Evolutionary conservation across 2,329 filamentous ascomycete genomes (phyloP).

Genomic region (Dothistroma pini): DNA sequence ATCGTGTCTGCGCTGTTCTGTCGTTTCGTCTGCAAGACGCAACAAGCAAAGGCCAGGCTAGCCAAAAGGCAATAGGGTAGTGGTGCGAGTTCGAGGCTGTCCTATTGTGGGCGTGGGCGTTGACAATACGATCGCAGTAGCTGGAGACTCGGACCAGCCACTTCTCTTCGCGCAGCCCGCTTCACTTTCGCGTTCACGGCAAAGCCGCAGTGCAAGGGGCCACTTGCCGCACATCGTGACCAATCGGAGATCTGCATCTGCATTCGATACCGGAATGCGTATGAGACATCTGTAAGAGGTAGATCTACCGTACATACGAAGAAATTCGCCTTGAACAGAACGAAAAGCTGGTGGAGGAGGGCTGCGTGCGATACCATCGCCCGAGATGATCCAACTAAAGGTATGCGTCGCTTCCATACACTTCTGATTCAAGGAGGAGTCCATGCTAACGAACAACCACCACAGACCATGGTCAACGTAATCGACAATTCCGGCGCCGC

Average conservation of each 20-base stretch:
- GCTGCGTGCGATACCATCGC: background rate
- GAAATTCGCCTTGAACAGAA: background rate
- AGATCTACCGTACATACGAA: background rate
- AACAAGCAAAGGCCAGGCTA: background rate
- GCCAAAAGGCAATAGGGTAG: background rate
- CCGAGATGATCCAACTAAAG: conserved; percentile 71
- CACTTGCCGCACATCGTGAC: background rate
- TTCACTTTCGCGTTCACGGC: background rate
- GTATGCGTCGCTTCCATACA: conserved; percentile 18
- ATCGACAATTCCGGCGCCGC: conserved; percentile 99
- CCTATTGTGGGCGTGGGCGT: background rate
- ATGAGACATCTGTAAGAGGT: background rate
- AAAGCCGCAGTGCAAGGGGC: background rate
- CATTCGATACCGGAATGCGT: background rate
- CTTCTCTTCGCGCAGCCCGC: background rate
- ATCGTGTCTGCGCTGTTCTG: background rate
- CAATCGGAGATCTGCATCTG: background rate
- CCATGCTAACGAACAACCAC: background rate
- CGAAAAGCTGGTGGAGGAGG: background rate
- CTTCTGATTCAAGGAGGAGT: background rate
- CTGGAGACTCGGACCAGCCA: background rate
- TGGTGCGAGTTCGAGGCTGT: background rate
- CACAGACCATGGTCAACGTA: conserved; percentile 95
- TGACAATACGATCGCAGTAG: background rate
- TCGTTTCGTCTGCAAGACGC: background rate